A percentile compares a stretch with the other conserved stretches of the same genome.
Evolutionary conservation across 2,329 filamentous ascomycete genomes (phyloP).

Genomic region (Orbilia blumenaviensis): DNA sequence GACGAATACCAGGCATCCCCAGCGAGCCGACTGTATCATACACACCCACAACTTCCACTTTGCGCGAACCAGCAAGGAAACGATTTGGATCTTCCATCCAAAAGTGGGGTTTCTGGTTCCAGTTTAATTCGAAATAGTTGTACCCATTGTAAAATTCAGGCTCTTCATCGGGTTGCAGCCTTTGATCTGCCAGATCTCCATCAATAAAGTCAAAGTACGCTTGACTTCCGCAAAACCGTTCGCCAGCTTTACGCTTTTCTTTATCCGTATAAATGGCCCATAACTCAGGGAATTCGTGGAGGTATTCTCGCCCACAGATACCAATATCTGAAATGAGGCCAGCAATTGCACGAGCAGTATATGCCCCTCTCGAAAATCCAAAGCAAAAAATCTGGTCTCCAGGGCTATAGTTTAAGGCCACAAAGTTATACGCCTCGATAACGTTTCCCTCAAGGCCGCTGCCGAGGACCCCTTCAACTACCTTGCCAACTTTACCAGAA

Average conservation of each 20-base stretch:
- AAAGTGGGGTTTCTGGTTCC: not conserved
- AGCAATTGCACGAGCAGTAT: constrained; percentile 68
- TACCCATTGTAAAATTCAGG: not conserved
- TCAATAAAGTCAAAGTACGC: constrained; percentile 24
- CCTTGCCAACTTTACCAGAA: constrained; percentile 3
- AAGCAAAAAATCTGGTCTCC: constrained; percentile 67
- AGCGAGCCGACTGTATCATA: constrained; percentile 65
- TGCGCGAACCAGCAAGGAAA: not conserved
- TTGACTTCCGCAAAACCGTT: constrained; percentile 18
- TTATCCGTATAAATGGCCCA: constrained; percentile 17
- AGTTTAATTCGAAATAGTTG: constrained; percentile 1
- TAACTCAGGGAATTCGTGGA: constrained; percentile 32
- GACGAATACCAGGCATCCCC: constrained; percentile 61
- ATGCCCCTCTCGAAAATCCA: constrained; percentile 70
- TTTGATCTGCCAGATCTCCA: constrained; percentile 3
- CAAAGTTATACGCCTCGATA: constrained; percentile 71
- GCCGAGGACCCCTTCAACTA: constrained; percentile 26
- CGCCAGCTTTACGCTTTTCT: constrained; percentile 3
- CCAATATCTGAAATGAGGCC: constrained; percentile 63
- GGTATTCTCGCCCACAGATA: constrained; percentile 6
- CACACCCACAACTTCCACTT: constrained; percentile 59
- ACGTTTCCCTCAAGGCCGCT: constrained; percentile 62
- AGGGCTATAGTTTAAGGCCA: constrained; percentile 70
- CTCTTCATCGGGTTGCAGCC: not conserved
- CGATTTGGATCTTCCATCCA: not conserved